These are phyloP conservation scores for Teratosphaeria zuluensis DNA, from an alignment of 2,329 filamentous ascomycete species.

Conservation along the genomic window DNA sequence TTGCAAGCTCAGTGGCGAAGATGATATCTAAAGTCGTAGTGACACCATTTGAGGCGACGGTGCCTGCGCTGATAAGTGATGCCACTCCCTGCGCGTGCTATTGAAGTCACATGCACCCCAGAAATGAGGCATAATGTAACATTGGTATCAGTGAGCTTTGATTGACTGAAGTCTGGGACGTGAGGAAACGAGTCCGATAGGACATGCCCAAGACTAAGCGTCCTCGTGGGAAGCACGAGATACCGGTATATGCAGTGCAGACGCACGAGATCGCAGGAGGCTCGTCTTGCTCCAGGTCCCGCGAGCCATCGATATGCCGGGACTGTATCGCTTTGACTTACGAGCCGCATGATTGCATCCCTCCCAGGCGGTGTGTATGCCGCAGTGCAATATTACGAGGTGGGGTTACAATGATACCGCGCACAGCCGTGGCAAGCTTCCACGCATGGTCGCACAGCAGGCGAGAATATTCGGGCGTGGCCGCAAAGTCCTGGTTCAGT, in stretches of 20 bases:
- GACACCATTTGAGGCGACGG: background rate
- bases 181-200: background rate
- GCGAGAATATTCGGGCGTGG: background rate
- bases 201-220: too few species aligned
- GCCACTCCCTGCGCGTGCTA: background rate
- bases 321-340: background rate
- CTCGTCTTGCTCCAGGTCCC: too few species aligned
- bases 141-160: background rate
- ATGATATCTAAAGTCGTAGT: background rate
- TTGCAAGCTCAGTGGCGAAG: background rate
- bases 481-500: too few species aligned
- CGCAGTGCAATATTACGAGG: background rate
- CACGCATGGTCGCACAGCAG: background rate
- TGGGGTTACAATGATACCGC: background rate
- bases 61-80: background rate
- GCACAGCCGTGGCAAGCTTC: background rate
- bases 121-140: background rate
- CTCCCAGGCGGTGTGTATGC: background rate
- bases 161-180: background rate
- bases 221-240: too few species aligned
- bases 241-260: too few species aligned
- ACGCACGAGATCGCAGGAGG: too few species aligned
- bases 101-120: background rate
- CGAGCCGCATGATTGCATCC: too few species aligned
- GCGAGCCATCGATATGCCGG: too few species aligned